Evolutionary conservation across 1,139 yeast genomes (phyloP).

Genomic region (Saccharomyces pastorianus): DNA sequence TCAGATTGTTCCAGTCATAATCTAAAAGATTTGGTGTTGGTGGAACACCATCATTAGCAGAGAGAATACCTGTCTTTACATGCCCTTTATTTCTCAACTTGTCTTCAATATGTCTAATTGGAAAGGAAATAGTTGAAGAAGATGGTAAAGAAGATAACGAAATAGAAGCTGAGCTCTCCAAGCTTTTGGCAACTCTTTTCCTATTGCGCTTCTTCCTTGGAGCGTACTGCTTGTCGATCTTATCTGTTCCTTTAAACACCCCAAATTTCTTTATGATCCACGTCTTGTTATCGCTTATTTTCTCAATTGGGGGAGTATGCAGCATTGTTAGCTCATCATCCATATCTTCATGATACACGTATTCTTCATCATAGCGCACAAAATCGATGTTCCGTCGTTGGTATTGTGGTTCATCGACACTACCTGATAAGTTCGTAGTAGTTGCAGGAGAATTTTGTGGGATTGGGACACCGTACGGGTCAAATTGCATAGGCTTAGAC

Average conservation of each 20-base stretch:
- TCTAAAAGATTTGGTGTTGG: conserved; percentile 6
- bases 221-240: conserved; percentile 5
- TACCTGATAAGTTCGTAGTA: conserved; percentile 4
- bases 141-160: neutral
- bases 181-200: neutral
- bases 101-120: neutral
- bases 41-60: neutral
- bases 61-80: neutral
- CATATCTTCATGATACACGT: conserved; percentile 73
- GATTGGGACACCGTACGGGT: conserved; percentile 32
- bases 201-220: conserved; percentile 1
- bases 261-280: conserved; percentile 76
- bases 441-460: conserved; percentile 26
- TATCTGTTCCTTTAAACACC: conserved; percentile 44
- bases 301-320: conserved; percentile 43
- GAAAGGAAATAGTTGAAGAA: neutral
- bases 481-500: conserved; percentile 52
- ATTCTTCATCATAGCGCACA: conserved; percentile 59
- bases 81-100: neutral
- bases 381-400: conserved; percentile 68
- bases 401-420: conserved; percentile 23
- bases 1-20: conserved; percentile 13
- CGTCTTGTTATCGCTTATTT: conserved; percentile 43
- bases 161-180: neutral
- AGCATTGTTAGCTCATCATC: conserved; percentile 60